These are phyloP conservation scores for Steccherinum ochraceum DNA, from an alignment of 768 basidiomycete genomes.

Conservation along the genomic window DNA sequence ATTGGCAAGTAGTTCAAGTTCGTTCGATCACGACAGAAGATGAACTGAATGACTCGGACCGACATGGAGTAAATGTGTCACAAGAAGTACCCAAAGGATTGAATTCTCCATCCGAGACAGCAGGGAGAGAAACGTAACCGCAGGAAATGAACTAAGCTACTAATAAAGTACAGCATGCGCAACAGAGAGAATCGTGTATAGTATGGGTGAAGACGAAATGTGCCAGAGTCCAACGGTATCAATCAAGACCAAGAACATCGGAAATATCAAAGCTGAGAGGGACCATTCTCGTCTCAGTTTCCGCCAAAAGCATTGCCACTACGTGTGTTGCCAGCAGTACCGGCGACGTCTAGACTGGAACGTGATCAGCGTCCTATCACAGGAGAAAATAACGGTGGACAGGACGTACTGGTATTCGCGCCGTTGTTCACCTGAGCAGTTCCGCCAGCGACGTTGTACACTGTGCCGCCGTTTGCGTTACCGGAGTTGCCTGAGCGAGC, in stretches of 20 bases:
- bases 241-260: neutral
- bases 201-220: no score
- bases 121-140: neutral
- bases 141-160: neutral
- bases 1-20: no score
- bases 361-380: neutral
- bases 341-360: neutral
- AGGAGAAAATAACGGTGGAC: neutral
- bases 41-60: neutral
- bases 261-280: neutral
- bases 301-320: neutral
- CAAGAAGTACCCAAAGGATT: neutral
- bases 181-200: no score
- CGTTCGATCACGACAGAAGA: neutral
- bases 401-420: neutral
- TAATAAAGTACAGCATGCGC: no score
- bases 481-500: constrained; percentile 5
- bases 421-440: neutral
- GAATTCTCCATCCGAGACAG: neutral
- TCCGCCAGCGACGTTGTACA: constrained; percentile 1
- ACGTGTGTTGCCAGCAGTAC: neutral
- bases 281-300: neutral
- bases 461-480: constrained; percentile 4
- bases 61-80: neutral
- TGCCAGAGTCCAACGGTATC: neutral